Percentiles rank a stretch among this genome's conserved stretches.
Conservation (phyloP, 495 filamentous ascomycete species). For the Penicillium ochrochloron region DNA sequence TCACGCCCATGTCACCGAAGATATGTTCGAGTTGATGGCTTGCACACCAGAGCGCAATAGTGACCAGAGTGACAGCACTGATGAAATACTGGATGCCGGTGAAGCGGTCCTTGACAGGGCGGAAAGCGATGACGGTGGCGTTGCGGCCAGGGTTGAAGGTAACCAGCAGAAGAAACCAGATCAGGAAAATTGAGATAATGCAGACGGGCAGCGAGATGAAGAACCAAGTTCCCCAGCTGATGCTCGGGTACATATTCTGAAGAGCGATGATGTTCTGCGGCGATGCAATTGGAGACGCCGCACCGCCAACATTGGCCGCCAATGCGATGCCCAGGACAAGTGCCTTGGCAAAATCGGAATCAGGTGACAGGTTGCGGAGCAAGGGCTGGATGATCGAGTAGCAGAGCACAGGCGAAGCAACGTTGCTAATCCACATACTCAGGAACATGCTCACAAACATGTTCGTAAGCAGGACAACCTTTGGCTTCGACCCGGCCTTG, state of each 20-base stretch:
- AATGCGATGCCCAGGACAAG: constrained; percentile 96
- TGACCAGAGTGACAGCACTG: constrained; percentile 77
- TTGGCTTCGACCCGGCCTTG: constrained; percentile 89
- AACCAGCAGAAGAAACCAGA: constrained; percentile 84
- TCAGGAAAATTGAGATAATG: constrained; percentile 83
- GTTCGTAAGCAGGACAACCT: constrained; percentile 86
- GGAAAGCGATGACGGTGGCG: constrained; percentile 90
- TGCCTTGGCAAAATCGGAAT: constrained; percentile 90
- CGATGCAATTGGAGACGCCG: constrained; percentile 93
- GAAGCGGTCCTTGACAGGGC: constrained; percentile 84
- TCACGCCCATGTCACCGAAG: constrained; percentile 98
- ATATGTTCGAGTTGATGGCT: constrained; percentile 83
- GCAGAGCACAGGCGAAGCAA: constrained; percentile 97
- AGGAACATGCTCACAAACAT: constrained; percentile 99
- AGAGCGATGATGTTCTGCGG: constrained; percentile 97
- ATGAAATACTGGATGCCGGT: constrained; percentile 94
- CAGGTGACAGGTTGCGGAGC: constrained; percentile 86
- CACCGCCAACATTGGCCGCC: constrained; percentile 92
- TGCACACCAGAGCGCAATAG: constrained; percentile 91
- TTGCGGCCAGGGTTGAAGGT: constrained; percentile 84
- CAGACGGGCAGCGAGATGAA: constrained; percentile 94
- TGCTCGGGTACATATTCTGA: constrained; percentile 87
- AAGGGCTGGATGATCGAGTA: constrained; percentile 92
- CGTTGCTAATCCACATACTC: constrained; percentile 99
- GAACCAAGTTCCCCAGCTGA: constrained; percentile 95